Evolutionary conservation across 106 monocot genomes (phyloP), one percentile per base, ranked within the genome.

Genomic region (Allium cepa): DNA sequence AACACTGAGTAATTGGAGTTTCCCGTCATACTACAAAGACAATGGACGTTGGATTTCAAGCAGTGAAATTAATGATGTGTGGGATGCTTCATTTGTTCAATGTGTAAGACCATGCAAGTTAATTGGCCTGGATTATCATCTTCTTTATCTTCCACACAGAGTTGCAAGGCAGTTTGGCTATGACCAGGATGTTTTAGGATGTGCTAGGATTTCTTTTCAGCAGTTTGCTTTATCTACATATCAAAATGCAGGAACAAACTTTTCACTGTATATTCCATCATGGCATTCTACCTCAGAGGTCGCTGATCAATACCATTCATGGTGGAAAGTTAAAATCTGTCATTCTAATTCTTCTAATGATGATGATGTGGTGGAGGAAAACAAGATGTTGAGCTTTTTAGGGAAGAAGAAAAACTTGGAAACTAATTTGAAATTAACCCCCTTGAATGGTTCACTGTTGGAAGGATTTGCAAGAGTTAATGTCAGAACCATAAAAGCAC

Each of bases 111-210:
- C 59, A 4, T 59, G 58, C 58, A 17, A 59, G 58, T 17, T 59
- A 10, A 17, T 59, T 15, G 58, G 58, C 16, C 0, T 83, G 0
- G 83, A 90, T 59, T 75, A 72, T 45, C 78, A 81, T 4, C 82
- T 86, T 55, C 78, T 73, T 45, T 90, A 90, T 66, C 58, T 59
- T 8, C 58, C 58, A 15, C 7, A 59, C 13, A 12, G 58, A 17
- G 58, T 59, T 15, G 7, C 83, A 14, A 86, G 79, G 83, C 90
- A 90, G 73, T 86, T 90, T 64, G 90, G 90, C 11, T 69, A 80
- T 14, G 90, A 90, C 70, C 90, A 90, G 49, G 90, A 81, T 55
- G 18, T 90, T 8, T 85, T 83, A 4, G 76, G 68, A 27, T 46
- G 11, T 62, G 52, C 52, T 53, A 70, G 68, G 4, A 67, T 75